Evolutionary conservation across 2,329 filamentous ascomycete genomes (phyloP).

Genomic region (Dendrostoma leiphaemia): DNA sequence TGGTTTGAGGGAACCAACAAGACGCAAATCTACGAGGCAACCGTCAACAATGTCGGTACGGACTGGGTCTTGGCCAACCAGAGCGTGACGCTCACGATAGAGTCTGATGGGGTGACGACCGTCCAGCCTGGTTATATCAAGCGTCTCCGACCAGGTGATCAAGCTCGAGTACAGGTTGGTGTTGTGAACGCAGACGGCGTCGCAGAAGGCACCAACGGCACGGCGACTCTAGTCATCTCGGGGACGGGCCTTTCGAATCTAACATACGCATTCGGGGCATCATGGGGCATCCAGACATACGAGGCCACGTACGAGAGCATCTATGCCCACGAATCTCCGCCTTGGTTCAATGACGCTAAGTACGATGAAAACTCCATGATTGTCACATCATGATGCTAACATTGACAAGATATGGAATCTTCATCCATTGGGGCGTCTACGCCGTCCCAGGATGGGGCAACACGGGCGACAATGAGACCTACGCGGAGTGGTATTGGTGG

Average conservation of each 20-base stretch:
- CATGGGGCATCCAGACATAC: slow-evolving; percentile 17
- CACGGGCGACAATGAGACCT: slow-evolving; percentile 36
- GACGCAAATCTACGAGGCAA: slow-evolving; percentile 16
- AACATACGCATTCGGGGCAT: slow-evolving; percentile 12
- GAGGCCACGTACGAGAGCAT: slow-evolving; percentile 28
- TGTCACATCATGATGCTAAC: neutral
- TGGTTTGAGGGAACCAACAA: slow-evolving; percentile 18
- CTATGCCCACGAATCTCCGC: slow-evolving; percentile 40
- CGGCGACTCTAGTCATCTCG: slow-evolving; percentile 12
- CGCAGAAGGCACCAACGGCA: slow-evolving; percentile 8
- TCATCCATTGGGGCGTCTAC: slow-evolving; percentile 60
- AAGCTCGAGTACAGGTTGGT: slow-evolving; percentile 15
- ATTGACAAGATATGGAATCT: slow-evolving; percentile 46
- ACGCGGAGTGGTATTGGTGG: slow-evolving; percentile 34
- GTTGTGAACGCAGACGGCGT: slow-evolving; percentile 9
- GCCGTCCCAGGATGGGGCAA: slow-evolving; percentile 56
- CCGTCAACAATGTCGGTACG: slow-evolving; percentile 14
- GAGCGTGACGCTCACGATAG: slow-evolving; percentile 13
- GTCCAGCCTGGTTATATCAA: slow-evolving; percentile 16
- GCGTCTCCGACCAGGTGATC: slow-evolving; percentile 16
- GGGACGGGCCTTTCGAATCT: slow-evolving; percentile 3
- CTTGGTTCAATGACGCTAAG: slow-evolving; percentile 55
- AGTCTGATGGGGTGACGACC: slow-evolving; percentile 10
- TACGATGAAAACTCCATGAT: no score
- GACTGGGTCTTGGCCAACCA: slow-evolving; percentile 16